Evolutionary conservation across 2,329 filamentous ascomycete species (phyloP).

Genomic region (Pseudodiploospora longispora): DNA sequence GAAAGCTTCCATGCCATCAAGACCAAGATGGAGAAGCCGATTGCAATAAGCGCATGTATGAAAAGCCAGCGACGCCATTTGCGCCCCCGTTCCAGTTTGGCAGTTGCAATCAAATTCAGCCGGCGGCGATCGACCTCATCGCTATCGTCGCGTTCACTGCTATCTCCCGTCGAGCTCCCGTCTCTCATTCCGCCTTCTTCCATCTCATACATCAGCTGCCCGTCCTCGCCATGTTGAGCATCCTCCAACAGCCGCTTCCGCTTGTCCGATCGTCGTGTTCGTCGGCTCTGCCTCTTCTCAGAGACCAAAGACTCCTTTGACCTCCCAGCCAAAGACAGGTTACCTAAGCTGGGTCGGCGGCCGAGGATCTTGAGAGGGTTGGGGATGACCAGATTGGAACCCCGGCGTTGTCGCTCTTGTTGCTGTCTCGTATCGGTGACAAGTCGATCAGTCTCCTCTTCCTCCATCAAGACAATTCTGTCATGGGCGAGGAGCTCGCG

Average conservation of each 20-base stretch:
- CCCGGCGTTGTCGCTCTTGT: constrained; percentile 41
- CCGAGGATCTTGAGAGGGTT: constrained; percentile 41
- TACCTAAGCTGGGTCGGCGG: constrained; percentile 27
- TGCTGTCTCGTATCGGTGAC: constrained; percentile 44
- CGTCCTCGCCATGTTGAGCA: constrained; percentile 57
- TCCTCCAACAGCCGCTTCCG: constrained; percentile 43
- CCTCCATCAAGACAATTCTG: constrained; percentile 62
- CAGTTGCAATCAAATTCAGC: constrained; percentile 39
- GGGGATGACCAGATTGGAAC: constrained; percentile 41
- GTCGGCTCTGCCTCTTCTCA: constrained; percentile 42
- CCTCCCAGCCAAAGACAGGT: constrained; percentile 27
- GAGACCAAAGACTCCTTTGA: constrained; percentile 40
- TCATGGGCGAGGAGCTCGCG: constrained; percentile 63
- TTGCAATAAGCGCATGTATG: constrained; percentile 42
- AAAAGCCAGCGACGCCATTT: constrained; percentile 47
- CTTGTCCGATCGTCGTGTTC: constrained; percentile 44
- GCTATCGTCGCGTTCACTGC: constrained; percentile 53
- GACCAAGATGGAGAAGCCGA: constrained; percentile 48
- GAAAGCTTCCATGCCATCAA: constrained; percentile 53
- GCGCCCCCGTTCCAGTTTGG: constrained; percentile 40
- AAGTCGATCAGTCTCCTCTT: constrained; percentile 61
- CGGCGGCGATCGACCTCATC: constrained; percentile 47
- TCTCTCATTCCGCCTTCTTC: constrained; percentile 69
- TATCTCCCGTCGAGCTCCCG: constrained; percentile 55
- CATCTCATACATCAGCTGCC: constrained; percentile 81